Conservation (phyloP, 768 basidiomycete species). For the Sporobolomyces roseus region DNA sequence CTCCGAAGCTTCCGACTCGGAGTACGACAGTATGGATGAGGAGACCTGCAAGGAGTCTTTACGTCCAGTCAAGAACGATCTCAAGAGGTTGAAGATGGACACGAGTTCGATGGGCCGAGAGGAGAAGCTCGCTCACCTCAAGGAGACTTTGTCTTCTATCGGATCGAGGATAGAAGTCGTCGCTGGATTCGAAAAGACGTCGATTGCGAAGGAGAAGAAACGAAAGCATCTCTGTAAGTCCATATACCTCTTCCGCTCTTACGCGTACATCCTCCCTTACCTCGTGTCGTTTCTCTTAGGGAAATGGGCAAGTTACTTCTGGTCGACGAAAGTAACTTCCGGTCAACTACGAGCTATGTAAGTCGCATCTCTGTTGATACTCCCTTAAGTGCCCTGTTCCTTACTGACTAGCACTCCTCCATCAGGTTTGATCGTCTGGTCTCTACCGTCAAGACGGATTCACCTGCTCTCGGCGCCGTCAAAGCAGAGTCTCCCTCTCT, state of each 20-base stretch:
- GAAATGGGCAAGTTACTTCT: constrained; percentile 40
- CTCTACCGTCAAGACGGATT: constrained; percentile 11
- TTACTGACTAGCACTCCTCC: not conserved
- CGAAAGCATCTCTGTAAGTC: constrained; percentile 44
- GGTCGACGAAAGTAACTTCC: constrained; percentile 29
- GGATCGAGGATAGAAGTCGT: constrained; percentile 86
- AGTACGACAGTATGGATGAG: constrained; percentile 46
- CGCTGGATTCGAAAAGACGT: constrained; percentile 17
- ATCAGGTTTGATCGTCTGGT: constrained; percentile 16
- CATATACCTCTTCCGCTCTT: not conserved
- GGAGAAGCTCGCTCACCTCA: constrained; percentile 91
- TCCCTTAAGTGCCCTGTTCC: not conserved
- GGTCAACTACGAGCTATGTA: constrained; percentile 23
- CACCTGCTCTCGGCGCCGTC: constrained; percentile 4
- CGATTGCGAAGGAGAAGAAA: constrained; percentile 23
- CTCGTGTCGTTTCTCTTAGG: too few species aligned
- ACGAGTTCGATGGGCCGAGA: constrained; percentile 91
- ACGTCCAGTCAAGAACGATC: constrained; percentile 91
- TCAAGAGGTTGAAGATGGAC: constrained; percentile 91
- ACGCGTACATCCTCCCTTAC: too few species aligned
- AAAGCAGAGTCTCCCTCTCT: not conserved
- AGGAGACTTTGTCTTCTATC: constrained; percentile 89
- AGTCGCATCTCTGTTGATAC: not conserved
- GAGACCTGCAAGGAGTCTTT: constrained; percentile 74
- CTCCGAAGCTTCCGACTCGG: constrained; percentile 85